Evolutionary conservation across 805 yeast species (phyloP), one percentile per base, ranked within the genome.

Genomic region (Teunomyces kruisii): DNA sequence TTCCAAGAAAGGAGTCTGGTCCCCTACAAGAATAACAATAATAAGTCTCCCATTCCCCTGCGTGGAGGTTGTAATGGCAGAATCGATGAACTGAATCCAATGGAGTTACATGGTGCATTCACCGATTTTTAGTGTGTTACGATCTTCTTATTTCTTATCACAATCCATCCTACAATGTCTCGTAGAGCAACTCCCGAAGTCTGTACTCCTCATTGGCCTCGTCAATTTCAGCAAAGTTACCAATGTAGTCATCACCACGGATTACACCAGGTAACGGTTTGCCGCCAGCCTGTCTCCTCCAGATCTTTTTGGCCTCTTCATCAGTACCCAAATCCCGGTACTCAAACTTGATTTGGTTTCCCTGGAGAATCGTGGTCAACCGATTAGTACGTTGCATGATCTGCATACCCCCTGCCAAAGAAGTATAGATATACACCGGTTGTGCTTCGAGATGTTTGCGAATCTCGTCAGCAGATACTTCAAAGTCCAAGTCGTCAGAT

Each of bases 241-340:
- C 96, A 51, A 90, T 83, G 47, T 81, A 78, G 53, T 84, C 91
- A 55, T 87, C 94, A 22, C 81, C 82, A 63, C 96, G 78, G 13
- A 90, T 90, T 13, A 90, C 77, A 28, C 91, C 97, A 2, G 97
- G 97, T 46, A 89, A 75, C 1, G 80, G 70, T 53, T 86, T 81
- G 3, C 95, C 96, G 24, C 72, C 73, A 13, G 86, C 73, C 56
- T 79, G 79, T 53, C 94, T 76, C 56, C 80, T 81, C 97, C 97
- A 90, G 22, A 88, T 77, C 55, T 81, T 78, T 62, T 89, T 83
- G 12, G 96, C 96, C 48, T 83, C 85, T 42, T 83, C 89, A 60
- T 90, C 95, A 0, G 96, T 88, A 5, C 96, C 96, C 42, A 89
- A 67, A 60, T 90, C 97, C 46, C 86, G 80, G 59, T 80, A 77